phyloP scores from a whole-genome alignment of 176 grass and related monocot genomes.

The Juncus effusus region DNA sequence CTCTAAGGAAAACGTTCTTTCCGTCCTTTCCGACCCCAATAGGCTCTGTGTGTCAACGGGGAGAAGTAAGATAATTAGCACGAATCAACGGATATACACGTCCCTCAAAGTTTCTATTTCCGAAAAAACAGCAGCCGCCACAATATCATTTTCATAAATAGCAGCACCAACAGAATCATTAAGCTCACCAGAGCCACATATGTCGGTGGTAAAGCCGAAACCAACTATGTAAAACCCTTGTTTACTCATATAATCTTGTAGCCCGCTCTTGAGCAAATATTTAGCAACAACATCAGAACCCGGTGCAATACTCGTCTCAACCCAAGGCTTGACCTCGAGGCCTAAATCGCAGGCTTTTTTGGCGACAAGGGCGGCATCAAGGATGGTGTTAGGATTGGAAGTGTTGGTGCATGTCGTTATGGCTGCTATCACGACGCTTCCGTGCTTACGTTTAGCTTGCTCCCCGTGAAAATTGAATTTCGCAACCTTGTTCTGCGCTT shows the following conservation, averaged over 20 bases:
- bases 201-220: constrained; percentile 97
- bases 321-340: constrained; percentile 98
- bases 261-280: constrained; percentile 86
- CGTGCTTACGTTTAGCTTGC: constrained; percentile 78
- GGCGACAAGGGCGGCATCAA: constrained; percentile 91
- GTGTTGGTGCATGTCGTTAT: constrained; percentile 99
- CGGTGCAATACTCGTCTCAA: constrained; percentile 96
- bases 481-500: constrained; percentile 75
- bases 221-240: constrained; percentile 94
- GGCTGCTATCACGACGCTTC: constrained; percentile 96
- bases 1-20: constrained; percentile 75
- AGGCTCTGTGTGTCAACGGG: constrained; percentile 90
- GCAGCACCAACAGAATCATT: constrained; percentile 73
- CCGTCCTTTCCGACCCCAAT: constrained; percentile 86
- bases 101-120: constrained; percentile 97
- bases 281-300: constrained; percentile 91
- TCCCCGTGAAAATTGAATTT: constrained; percentile 83
- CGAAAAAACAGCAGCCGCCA: constrained; percentile 91
- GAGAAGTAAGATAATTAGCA: constrained; percentile 97
- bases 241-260: constrained; percentile 88
- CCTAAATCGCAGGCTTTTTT: constrained; percentile 97
- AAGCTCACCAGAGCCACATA: constrained; percentile 94
- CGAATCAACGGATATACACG: constrained; percentile 90
- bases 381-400: constrained; percentile 98
- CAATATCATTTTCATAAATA: constrained; percentile 91